Evolutionary conservation across 129 eudicot species (phyloP).

Genomic region (Tagetes erecta): DNA sequence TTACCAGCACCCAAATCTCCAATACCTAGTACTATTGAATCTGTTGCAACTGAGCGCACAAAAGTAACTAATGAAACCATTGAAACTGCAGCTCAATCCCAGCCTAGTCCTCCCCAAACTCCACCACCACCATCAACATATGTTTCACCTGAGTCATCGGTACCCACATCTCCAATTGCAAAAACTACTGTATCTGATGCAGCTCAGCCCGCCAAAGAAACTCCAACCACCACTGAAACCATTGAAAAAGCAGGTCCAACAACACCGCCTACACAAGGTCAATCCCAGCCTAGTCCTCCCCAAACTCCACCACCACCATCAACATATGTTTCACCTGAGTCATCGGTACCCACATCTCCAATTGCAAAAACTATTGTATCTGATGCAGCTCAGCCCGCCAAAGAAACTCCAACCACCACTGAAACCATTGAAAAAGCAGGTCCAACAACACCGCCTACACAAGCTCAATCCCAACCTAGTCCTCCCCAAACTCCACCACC

Average conservation of each 20-base stretch:
- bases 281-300: slow-evolving; percentile 33
- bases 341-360: slow-evolving; percentile 20
- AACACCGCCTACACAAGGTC: slow-evolving; percentile 22
- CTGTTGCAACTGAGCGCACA: too few species aligned
- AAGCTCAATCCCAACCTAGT: slow-evolving; percentile 25
- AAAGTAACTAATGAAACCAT: too few species aligned
- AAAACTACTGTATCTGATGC: slow-evolving; percentile 19
- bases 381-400: slow-evolving; percentile 18
- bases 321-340: too few species aligned
- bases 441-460: slow-evolving; percentile 21
- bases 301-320: slow-evolving; percentile 40
- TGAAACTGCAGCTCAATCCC: not conserved
- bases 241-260: slow-evolving; percentile 16
- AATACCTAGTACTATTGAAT: not conserved
- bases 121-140: slow-evolving; percentile 26
- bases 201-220: slow-evolving; percentile 23
- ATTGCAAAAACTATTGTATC: slow-evolving; percentile 18
- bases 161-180: slow-evolving; percentile 17
- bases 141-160: slow-evolving; percentile 20
- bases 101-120: slow-evolving; percentile 29
- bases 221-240: slow-evolving; percentile 19
- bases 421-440: slow-evolving; percentile 10
- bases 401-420: slow-evolving; percentile 24
- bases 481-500: slow-evolving; percentile 42
- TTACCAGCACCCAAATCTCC: slow-evolving; percentile 40